Evolutionary conservation across 148 eudicot species (phyloP).

Genomic region (Diospyros kaki): DNA sequence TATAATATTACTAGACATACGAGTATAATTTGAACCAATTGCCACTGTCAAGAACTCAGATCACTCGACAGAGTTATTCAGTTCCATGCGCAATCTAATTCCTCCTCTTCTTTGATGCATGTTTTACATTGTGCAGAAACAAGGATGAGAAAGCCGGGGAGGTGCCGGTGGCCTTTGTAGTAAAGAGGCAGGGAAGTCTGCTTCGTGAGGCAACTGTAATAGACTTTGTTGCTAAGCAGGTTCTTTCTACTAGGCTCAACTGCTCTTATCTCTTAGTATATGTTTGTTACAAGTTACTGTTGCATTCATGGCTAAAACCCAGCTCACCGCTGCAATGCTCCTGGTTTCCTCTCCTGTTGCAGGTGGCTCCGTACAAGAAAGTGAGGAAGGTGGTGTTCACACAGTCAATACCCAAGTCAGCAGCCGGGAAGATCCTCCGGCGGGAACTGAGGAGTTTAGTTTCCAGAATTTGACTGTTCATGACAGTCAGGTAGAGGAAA

Average conservation of each 20-base stretch:
- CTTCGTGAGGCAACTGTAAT: conserved; percentile 45
- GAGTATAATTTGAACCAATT: neutral
- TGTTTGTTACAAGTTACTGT: neutral
- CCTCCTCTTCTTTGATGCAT: neutral
- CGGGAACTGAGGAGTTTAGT: conserved; percentile 33
- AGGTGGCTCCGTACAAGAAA: conserved; percentile 89
- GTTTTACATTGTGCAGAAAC: conserved; percentile 33
- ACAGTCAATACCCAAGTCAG: conserved; percentile 43
- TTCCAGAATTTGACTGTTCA: conserved; percentile 34
- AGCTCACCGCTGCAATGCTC: neutral
- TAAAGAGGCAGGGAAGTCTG: conserved; percentile 45
- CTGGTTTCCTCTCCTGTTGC: conserved; percentile 11
- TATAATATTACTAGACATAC: neutral
- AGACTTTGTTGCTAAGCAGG: conserved; percentile 67
- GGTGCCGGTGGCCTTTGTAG: conserved; percentile 86
- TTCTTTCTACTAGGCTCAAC: conserved; percentile 2
- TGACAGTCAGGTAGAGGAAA: too few species aligned
- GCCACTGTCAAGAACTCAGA: neutral
- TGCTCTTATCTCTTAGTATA: neutral
- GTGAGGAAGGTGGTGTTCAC: conserved; percentile 57
- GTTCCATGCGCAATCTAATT: neutral
- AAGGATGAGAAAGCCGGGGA: conserved; percentile 74
- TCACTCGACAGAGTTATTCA: neutral
- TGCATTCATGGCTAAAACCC: neutral
- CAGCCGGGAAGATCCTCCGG: conserved; percentile 61